Percentiles rank a stretch among this genome's conserved stretches.
Evolutionary conservation across 257 asterid species (phyloP).

Genomic region (Solanum acaule): DNA sequence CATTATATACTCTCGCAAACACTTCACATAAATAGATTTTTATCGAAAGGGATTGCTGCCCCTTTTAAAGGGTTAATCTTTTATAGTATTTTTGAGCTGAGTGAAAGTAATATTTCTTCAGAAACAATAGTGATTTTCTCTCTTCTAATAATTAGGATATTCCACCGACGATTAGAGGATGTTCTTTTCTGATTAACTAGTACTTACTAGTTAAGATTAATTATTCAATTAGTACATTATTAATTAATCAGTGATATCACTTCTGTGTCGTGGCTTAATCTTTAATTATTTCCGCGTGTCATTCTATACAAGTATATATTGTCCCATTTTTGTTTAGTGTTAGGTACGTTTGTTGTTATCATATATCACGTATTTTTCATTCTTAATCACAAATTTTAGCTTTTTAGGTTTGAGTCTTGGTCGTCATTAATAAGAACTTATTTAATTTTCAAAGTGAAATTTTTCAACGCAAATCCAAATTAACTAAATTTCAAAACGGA

Average conservation of each 20-base stretch:
- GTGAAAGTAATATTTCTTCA: too few species aligned
- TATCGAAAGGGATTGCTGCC: not conserved
- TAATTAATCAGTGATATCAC: not conserved
- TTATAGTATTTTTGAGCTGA: too few species aligned
- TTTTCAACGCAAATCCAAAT: not conserved
- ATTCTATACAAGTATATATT: not conserved
- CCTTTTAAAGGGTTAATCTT: not conserved
- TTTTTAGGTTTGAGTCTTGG: not conserved
- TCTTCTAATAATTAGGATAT: not conserved
- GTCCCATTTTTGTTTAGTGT: not conserved
- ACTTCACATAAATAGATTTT: too few species aligned
- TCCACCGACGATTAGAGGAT: not conserved
- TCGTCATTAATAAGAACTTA: not conserved
- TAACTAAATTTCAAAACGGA: too few species aligned
- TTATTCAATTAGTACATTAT: not conserved
- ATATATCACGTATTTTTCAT: too few species aligned
- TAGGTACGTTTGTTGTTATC: not conserved
- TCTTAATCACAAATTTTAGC: not conserved
- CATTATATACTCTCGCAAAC: too few species aligned
- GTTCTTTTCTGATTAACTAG: not conserved
- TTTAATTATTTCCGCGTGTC: not conserved
- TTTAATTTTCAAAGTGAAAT: rapidly evolving
- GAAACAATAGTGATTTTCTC: too few species aligned
- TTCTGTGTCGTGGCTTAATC: not conserved
- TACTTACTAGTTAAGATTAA: not conserved